Percentiles rank a stretch among this genome's conserved stretches.
Evolutionary conservation across 176 grass and related monocot genomes (phyloP).

Genomic region (Leersia perrieri): DNA sequence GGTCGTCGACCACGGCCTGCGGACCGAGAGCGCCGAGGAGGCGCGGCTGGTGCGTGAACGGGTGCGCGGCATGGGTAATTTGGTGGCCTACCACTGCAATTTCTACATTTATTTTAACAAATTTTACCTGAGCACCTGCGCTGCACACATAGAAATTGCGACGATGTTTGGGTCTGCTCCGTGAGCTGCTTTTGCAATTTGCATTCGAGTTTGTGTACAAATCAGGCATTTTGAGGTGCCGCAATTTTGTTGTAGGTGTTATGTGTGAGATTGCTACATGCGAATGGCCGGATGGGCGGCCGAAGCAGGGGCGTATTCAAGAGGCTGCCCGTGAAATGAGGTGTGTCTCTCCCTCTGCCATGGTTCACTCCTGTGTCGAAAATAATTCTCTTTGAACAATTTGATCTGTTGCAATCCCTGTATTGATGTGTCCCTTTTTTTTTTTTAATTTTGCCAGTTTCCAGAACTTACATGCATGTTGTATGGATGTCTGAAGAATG

Average conservation of each 20-base stretch:
- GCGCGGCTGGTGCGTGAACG: constrained; percentile 62
- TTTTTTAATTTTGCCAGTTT: neutral
- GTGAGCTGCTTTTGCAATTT: constrained; percentile 21
- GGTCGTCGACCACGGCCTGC: constrained; percentile 76
- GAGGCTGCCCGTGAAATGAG: constrained; percentile 88
- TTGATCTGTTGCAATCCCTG: neutral
- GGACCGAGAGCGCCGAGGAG: constrained; percentile 73
- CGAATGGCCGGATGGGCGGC: constrained; percentile 73
- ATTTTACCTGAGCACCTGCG: neutral
- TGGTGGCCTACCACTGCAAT: neutral
- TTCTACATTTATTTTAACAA: neutral
- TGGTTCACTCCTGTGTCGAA: neutral
- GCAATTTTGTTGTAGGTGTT: constrained; percentile 52
- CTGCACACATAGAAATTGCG: neutral
- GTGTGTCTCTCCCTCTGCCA: constrained; percentile 23
- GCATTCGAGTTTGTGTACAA: neutral
- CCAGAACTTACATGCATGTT: neutral
- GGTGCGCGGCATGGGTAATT: constrained; percentile 70
- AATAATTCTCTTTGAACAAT: neutral
- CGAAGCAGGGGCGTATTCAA: constrained; percentile 88
- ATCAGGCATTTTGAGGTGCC: neutral
- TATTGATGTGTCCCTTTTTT: neutral
- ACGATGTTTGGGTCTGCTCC: neutral
- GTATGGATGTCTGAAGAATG: neutral
- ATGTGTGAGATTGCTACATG: constrained; percentile 79